These are phyloP conservation scores for Ballota nigra DNA, from an alignment of 257 asterid genomes.

Conservation along the genomic window DNA sequence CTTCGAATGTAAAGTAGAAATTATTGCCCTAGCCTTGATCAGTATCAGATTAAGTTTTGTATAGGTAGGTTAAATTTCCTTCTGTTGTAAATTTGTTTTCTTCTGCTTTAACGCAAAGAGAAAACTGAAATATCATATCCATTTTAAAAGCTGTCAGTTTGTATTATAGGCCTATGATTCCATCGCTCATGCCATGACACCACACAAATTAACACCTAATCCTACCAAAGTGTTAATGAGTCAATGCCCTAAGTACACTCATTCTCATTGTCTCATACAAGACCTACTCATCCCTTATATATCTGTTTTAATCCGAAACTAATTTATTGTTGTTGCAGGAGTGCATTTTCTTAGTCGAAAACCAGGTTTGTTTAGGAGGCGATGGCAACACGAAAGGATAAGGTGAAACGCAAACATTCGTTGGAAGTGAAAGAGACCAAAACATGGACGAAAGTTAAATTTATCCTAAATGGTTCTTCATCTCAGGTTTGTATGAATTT, in stretches of 20 bases:
- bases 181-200: too few species aligned
- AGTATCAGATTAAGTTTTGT: neutral
- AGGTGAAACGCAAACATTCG: neutral
- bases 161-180: neutral
- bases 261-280: too few species aligned
- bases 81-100: neutral
- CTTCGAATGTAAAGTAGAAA: too few species aligned
- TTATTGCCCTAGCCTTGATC: neutral
- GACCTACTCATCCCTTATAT: neutral
- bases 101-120: neutral
- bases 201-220: too few species aligned
- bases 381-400: neutral
- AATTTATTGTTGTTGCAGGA: slow-evolving; percentile 6
- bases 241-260: too few species aligned
- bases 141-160: neutral
- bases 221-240: too few species aligned
- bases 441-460: neutral
- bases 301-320: neutral
- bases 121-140: neutral
- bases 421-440: neutral
- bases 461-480: neutral
- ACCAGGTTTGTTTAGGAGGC: neutral
- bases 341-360: neutral
- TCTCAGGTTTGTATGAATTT: neutral
- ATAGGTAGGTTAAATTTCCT: neutral